phyloP scores from a whole-genome alignment of 2,329 filamentous ascomycete species.

The Ophiostoma ips region DNA sequence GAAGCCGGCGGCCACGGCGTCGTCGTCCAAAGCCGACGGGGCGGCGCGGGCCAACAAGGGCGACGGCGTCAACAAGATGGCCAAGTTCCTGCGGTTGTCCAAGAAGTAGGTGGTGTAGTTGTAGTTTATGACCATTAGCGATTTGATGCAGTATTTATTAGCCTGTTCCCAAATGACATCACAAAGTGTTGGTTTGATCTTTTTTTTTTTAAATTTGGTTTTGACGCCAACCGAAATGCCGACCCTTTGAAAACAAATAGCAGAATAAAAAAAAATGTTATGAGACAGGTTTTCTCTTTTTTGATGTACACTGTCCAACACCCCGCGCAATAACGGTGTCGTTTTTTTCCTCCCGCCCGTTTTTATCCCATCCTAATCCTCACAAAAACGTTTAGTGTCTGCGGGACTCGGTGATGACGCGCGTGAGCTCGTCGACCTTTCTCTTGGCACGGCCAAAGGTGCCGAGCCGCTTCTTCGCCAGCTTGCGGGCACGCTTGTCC shows the following conservation, averaged over 20 bases:
- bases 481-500: constrained; percentile 98
- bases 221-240: constrained; percentile 14
- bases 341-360: not conserved
- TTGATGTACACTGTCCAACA: not conserved
- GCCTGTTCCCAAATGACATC: not conserved
- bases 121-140: not conserved
- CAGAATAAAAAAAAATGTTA: not conserved
- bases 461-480: constrained; percentile 99
- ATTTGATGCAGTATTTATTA: not conserved
- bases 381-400: constrained; percentile 46
- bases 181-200: constrained; percentile 2
- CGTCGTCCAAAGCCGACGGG: constrained; percentile 17
- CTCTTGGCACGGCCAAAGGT: constrained; percentile 98
- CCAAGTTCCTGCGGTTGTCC: constrained; percentile 14
- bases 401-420: constrained; percentile 94
- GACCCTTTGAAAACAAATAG: constrained; percentile 12
- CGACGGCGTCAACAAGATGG: constrained; percentile 20
- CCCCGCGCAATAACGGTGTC: not conserved
- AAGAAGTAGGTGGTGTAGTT: constrained; percentile 15
- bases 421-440: constrained; percentile 98
- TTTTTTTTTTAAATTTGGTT: constrained; percentile 9
- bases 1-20: constrained; percentile 18
- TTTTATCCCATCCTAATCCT: not conserved
- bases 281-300: not conserved
- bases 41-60: constrained; percentile 16